These are phyloP conservation scores for Salvia sclarea DNA, from an alignment of 305 asterid species.

Conservation along the genomic window DNA sequence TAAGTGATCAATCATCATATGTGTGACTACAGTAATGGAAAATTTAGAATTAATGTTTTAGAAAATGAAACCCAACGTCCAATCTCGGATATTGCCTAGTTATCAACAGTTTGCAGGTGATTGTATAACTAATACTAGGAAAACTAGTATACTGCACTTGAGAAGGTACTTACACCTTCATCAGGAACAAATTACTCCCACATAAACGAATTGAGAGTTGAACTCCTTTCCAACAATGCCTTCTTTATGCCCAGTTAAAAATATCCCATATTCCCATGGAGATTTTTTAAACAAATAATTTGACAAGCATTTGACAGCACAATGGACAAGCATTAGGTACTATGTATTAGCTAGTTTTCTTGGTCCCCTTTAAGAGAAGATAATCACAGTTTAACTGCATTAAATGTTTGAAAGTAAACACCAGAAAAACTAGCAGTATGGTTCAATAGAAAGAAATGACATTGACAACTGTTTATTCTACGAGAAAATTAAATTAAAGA, in stretches of 20 bases:
- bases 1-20: constrained; percentile 20
- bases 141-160: not conserved
- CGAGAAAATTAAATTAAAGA: constrained; percentile 15
- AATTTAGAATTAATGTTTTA: not conserved
- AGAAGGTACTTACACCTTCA: not conserved
- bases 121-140: not conserved
- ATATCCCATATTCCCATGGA: not conserved
- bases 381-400: constrained; percentile 7
- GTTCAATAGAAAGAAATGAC: constrained; percentile 19
- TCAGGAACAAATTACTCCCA: constrained; percentile 1
- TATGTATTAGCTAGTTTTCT: not conserved
- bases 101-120: not conserved
- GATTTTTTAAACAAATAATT: not conserved
- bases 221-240: not conserved
- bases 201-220: not conserved
- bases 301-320: constrained; percentile 18
- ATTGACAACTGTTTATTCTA: constrained; percentile 13
- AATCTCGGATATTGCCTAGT: not conserved
- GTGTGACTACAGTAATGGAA: not conserved
- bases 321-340: not conserved
- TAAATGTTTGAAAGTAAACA: not conserved
- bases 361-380: not conserved
- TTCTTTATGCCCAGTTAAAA: not conserved
- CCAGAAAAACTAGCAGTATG: not conserved
- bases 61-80: not conserved